A percentile compares a stretch with the other conserved stretches of the same genome.
phyloP scores from a whole-genome alignment of 495 filamentous ascomycete genomes.

The Penicillium dipodomyicola region DNA sequence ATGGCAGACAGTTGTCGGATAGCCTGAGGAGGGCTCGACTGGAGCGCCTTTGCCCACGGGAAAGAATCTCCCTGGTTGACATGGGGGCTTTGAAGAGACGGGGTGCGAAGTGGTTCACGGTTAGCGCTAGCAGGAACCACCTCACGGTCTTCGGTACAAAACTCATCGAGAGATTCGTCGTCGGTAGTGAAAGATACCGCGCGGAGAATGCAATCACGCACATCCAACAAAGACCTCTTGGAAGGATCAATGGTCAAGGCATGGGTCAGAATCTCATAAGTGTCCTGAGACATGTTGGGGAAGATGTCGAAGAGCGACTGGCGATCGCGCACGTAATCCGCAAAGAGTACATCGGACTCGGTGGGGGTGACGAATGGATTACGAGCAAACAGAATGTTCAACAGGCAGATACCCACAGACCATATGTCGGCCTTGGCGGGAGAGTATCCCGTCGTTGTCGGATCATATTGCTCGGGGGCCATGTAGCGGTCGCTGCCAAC shows the following conservation, averaged over 20 bases:
- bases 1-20: conserved; percentile 85
- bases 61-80: conserved; percentile 78
- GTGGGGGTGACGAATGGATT: conserved; percentile 91
- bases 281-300: conserved; percentile 96
- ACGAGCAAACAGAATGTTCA: conserved; percentile 93
- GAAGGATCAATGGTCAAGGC: conserved; percentile 86
- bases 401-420: conserved; percentile 91
- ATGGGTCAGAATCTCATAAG: conserved; percentile 84
- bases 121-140: conserved; percentile 75
- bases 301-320: conserved; percentile 98
- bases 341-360: conserved; percentile 80
- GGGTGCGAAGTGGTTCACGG: conserved; percentile 92
- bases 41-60: conserved; percentile 91
- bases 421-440: conserved; percentile 93
- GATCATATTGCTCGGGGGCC: conserved; percentile 96
- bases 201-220: conserved; percentile 72
- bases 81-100: conserved; percentile 86
- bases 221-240: conserved; percentile 76
- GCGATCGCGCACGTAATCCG: conserved; percentile 87
- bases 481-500: conserved; percentile 99
- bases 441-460: conserved; percentile 79
- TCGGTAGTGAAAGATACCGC: conserved; percentile 92
- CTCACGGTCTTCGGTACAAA: conserved; percentile 78
- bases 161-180: conserved; percentile 87
- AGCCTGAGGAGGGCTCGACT: conserved; percentile 69